Percentiles rank a stretch among this genome's conserved stretches.
Evolutionary conservation across 441 rosid genomes (phyloP).

Genomic region (Syzygium malaccense): DNA sequence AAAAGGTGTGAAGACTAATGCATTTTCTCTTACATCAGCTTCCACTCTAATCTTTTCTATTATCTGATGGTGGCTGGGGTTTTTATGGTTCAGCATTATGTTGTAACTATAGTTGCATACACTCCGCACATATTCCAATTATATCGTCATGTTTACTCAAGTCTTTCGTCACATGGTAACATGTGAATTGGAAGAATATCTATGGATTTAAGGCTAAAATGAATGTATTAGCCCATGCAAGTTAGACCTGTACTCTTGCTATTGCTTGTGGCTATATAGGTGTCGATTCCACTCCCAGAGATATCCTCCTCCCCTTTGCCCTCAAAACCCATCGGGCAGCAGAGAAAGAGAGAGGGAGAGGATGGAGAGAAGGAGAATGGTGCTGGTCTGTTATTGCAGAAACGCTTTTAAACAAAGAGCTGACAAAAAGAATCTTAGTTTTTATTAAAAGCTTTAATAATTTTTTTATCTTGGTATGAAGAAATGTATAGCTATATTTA

Average conservation of each 20-base stretch:
- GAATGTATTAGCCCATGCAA: background rate
- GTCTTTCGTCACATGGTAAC: background rate
- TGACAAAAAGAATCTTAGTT: background rate
- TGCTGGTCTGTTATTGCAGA: background rate
- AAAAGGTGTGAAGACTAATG: constrained; percentile 50
- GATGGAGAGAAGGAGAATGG: background rate
- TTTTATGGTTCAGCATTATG: background rate
- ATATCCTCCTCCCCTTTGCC: background rate
- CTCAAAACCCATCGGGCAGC: background rate
- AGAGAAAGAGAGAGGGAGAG: background rate
- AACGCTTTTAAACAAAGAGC: background rate
- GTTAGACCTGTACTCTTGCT: background rate
- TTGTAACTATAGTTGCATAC: background rate
- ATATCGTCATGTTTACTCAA: background rate
- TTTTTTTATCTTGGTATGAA: background rate
- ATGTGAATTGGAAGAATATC: background rate
- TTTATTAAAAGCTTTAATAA: background rate
- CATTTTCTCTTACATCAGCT: background rate
- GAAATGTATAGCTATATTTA: background rate
- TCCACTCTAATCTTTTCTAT: background rate
- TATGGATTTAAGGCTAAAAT: background rate
- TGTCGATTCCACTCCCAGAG: background rate
- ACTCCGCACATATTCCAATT: background rate
- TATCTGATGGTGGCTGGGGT: background rate
- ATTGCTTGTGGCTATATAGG: background rate